phyloP scores from a whole-genome alignment of 1,284 basidiomycete species.

The Boletus hoseneyae region DNA sequence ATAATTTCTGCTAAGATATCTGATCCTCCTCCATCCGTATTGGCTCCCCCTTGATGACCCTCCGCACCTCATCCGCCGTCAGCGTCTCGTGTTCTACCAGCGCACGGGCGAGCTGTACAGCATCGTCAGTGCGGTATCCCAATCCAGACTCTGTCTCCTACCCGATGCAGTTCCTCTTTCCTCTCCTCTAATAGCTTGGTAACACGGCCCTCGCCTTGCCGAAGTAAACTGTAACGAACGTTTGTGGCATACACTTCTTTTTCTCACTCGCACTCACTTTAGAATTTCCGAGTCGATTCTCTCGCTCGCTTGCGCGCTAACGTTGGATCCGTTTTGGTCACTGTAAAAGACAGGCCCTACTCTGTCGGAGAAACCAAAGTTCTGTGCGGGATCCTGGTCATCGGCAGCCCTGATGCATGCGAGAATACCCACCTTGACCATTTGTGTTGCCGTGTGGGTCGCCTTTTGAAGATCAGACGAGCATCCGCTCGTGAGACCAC shows the following conservation, averaged over 20 bases:
- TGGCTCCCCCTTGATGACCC: slow-evolving; percentile 78
- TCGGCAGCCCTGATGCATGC: background rate
- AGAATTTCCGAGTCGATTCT: slow-evolving; percentile 83
- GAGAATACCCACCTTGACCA: slow-evolving; percentile 70
- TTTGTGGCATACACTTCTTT: too few species aligned
- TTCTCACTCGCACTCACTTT: slow-evolving; percentile 47
- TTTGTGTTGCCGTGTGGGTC: slow-evolving; percentile 75
- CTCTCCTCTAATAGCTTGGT: slow-evolving; percentile 65
- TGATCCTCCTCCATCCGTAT: slow-evolving; percentile 68
- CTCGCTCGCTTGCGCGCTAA: slow-evolving; percentile 73
- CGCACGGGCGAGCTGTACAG: slow-evolving; percentile 73
- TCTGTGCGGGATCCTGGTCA: slow-evolving; percentile 34
- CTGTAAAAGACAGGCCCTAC: slow-evolving; percentile 82
- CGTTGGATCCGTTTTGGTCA: slow-evolving; percentile 56
- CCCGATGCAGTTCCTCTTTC: slow-evolving; percentile 78
- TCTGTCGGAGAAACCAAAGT: slow-evolving; percentile 84
- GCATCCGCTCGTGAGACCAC: slow-evolving; percentile 89
- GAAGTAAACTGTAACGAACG: slow-evolving; percentile 56
- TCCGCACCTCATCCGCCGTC: slow-evolving; percentile 78
- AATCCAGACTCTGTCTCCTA: slow-evolving; percentile 29
- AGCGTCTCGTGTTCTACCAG: slow-evolving; percentile 95
- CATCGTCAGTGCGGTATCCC: slow-evolving; percentile 1
- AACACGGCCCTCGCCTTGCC: slow-evolving; percentile 71
- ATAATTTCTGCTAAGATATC: slow-evolving; percentile 31
- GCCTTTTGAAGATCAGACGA: slow-evolving; percentile 82